These are phyloP conservation scores for Exophiala viscosa DNA, from an alignment of 2,329 filamentous ascomycete genomes.

Conservation along the genomic window DNA sequence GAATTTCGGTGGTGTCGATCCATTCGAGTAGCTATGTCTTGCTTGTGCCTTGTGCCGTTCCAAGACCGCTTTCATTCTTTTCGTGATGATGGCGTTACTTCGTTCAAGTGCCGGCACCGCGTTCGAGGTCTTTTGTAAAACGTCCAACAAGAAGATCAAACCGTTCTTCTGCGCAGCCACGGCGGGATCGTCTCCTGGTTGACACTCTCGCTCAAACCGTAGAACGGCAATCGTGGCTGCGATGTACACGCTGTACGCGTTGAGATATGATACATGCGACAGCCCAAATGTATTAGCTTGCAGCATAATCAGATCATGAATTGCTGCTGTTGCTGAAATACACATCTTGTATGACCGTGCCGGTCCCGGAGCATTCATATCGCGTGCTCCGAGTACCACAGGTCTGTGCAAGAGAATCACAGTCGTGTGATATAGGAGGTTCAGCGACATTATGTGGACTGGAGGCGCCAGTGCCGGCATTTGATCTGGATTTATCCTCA, in stretches of 20 bases:
- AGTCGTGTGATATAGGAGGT: conserved; percentile 50
- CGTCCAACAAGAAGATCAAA: conserved; percentile 27
- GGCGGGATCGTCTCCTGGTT: conserved; percentile 20
- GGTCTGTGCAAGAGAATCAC: conserved; percentile 54
- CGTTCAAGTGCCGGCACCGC: conserved; percentile 29
- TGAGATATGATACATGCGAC: conserved; percentile 29
- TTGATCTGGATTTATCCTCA: conserved; percentile 38
- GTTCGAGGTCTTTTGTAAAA: conserved; percentile 26
- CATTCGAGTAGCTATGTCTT: conserved; percentile 14
- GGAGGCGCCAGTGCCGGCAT: conserved; percentile 36
- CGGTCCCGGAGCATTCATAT: conserved; percentile 16
- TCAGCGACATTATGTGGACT: conserved; percentile 45
- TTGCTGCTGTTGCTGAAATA: conserved; percentile 26
- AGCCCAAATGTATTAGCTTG: conserved; percentile 30
- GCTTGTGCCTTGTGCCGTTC: conserved; percentile 22
- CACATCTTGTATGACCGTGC: conserved; percentile 27
- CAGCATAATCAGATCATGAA: conserved; percentile 28
- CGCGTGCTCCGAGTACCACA: conserved; percentile 38
- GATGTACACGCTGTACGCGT: conserved; percentile 30
- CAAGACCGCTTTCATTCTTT: conserved; percentile 28
- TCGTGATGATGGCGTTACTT: conserved; percentile 29
- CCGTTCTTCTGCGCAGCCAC: conserved; percentile 21
- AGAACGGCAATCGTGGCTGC: conserved; percentile 31
- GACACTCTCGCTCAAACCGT: conserved; percentile 27
- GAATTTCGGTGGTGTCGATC: conserved; percentile 19